Base-by-base conservation (phyloP, 2,329 filamentous ascomycete genomes). In the Diaporthe sp. region DNA sequence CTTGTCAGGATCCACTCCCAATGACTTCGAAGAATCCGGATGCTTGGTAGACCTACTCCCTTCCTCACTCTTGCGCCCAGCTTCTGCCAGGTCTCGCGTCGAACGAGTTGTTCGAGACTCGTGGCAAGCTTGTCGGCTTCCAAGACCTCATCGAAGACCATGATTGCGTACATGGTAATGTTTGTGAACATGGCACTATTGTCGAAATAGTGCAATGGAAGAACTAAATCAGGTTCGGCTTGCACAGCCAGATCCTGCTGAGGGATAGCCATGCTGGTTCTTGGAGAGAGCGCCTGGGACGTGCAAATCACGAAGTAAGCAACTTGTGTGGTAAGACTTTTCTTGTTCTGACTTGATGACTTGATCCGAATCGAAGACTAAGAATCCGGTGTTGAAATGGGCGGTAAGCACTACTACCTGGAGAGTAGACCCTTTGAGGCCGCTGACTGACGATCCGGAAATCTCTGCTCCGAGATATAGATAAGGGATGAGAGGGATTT, bases 181-280 rank as follows among this genome's bases (percentile, higher is more conserved):
- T 76, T 76, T 76, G 75, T 76, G 3, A 79, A 77, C 37, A 80
- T 72, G 51, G 74, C 58, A 55, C 76, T 78, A 74, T 78, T 77
- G 67, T 81, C 79, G 51, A 79, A 80, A 72, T 78, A 79, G 75
- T 79, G 77, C 31, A 80, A 71, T 25, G 78, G 79, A 42, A 78
- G 61, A 20, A 79, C 75, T 42, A 71, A 68, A 61, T 79, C 79
- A 25, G 61, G 5, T 6, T 10, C 22, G 12, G 44, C 44, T 9
- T 34, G 44, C 22, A 12, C 17, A 22, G 42, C 17, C 44, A 10
- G 1, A 17, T 34, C 47, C 28, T 67, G 10, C 44, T 9, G 28
- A 17, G 44, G 20, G 2, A 13, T 17, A n/a, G 44, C 22, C 63
- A 67, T 67, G 44, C 44, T 65, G 61, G 5, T 49, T 4, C 28